Evolutionary conservation across 73 alveolate genomes (phyloP).

Genomic region (Blepharisma japonicum): DNA sequence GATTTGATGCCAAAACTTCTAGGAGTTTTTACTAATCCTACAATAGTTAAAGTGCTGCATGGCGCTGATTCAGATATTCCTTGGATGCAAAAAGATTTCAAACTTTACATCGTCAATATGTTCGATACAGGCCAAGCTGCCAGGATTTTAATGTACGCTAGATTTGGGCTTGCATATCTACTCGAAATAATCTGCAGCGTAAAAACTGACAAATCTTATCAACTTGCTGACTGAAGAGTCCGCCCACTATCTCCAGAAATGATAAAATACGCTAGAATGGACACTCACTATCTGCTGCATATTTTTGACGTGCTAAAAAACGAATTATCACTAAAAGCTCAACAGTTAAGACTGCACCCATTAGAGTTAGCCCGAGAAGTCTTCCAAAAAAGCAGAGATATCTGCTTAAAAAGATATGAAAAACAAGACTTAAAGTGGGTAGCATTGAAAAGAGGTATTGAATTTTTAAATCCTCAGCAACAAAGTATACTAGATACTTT

Average conservation of each 20-base stretch:
- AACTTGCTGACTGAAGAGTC: constrained; percentile 96
- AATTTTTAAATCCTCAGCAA: not conserved
- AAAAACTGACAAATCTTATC: constrained; percentile 88
- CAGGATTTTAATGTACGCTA: constrained; percentile 60
- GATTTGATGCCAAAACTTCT: constrained; percentile 52
- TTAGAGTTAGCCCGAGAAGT: constrained; percentile 2
- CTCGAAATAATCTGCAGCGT: constrained; percentile 66
- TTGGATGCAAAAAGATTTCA: constrained; percentile 97
- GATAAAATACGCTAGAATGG: constrained; percentile 94
- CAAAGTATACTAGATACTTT: not conserved
- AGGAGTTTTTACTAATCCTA: constrained; percentile 70
- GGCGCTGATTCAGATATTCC: constrained; percentile 93
- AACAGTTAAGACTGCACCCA: not conserved
- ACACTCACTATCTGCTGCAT: constrained; percentile 92
- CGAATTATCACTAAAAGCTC: constrained; percentile 28
- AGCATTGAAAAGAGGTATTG: constrained; percentile 6
- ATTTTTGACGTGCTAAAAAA: constrained; percentile 85
- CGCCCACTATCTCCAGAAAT: constrained; percentile 87
- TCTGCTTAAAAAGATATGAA: not conserved
- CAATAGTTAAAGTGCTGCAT: constrained; percentile 88
- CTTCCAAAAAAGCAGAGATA: not conserved
- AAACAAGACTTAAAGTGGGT: not conserved
- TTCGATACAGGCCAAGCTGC: constrained; percentile 92
- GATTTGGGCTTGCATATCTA: constrained; percentile 67
- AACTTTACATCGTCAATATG: constrained; percentile 79